phyloP scores from a whole-genome alignment of 2,329 filamentous ascomycete species.

The Cryphonectria radicalis region DNA sequence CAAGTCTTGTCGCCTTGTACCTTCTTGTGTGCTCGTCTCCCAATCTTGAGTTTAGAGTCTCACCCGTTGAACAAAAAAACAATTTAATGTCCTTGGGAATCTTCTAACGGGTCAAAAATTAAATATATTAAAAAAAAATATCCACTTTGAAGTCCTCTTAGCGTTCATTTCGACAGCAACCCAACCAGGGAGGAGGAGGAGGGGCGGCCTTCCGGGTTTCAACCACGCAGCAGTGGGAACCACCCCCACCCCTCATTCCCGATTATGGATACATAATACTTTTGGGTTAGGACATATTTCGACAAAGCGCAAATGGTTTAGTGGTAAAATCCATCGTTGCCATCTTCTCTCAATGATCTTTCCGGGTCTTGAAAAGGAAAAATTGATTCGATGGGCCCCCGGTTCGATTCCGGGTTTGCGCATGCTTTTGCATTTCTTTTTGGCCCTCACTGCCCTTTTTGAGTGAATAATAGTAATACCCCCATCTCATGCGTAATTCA shows the following conservation, averaged over 20 bases:
- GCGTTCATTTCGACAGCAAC: too few species aligned
- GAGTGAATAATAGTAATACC: neutral
- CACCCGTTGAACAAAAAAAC: too few species aligned
- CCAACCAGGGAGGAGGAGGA: too few species aligned
- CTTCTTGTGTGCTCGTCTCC: too few species aligned
- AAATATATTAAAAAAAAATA: too few species aligned
- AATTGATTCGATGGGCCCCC: slow-evolving; percentile 1
- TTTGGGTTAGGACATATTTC: rapidly evolving
- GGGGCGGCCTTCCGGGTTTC: neutral
- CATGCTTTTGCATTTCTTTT: neutral
- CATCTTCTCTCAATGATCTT: neutral
- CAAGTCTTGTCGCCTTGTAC: too few species aligned
- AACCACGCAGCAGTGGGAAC: neutral
- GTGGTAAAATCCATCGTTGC: slow-evolving; percentile 23
- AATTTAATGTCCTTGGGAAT: too few species aligned
- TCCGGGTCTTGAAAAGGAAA: neutral
- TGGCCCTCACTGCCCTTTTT: neutral
- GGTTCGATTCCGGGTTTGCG: slow-evolving; percentile 7
- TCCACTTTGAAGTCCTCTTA: too few species aligned
- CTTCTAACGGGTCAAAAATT: too few species aligned
- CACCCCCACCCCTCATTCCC: too few species aligned
- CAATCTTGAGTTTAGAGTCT: too few species aligned
- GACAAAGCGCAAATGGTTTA: slow-evolving; percentile 20
- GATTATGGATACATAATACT: neutral
- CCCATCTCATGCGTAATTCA: too few species aligned